These are phyloP conservation scores for Gonapodya sp. DNA, from an alignment of 192 early-diverging fungal species.

Conservation along the genomic window DNA sequence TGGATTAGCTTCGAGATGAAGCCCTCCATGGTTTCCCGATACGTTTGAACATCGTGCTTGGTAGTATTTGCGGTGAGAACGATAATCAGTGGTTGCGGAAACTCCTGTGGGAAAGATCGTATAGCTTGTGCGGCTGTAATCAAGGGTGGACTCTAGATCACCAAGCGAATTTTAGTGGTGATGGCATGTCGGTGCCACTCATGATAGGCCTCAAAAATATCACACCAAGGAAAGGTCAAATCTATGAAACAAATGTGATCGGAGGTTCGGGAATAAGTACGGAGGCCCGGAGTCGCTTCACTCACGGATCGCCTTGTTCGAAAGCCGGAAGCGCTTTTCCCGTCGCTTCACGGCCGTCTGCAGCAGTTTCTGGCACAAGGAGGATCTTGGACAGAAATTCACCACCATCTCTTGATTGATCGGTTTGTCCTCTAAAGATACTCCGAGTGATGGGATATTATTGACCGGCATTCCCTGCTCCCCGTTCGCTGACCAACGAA, in stretches of 20 bases:
- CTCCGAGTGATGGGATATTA: not conserved
- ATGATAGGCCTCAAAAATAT: not conserved
- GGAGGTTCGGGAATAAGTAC: too few relatives aligned
- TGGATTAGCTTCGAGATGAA: not conserved
- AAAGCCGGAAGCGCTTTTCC: not conserved
- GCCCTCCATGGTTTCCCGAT: not conserved
- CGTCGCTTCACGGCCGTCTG: not conserved
- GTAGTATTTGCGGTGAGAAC: not conserved
- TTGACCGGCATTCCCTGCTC: not conserved
- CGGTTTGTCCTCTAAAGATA: not conserved
- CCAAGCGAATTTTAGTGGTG: too few relatives aligned
- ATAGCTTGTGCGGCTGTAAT: not conserved
- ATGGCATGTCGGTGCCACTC: not conserved
- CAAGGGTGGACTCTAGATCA: too few relatives aligned
- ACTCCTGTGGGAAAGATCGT: not conserved
- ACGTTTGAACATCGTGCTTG: not conserved
- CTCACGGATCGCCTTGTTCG: not conserved
- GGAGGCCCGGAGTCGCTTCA: not conserved
- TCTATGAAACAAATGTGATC: not conserved
- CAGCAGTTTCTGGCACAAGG: not conserved
- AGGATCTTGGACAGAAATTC: not conserved
- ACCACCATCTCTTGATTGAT: slow-evolving; percentile 4
- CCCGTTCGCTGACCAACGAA: too few relatives aligned
- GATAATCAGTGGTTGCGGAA: not conserved
- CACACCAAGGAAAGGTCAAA: not conserved